phyloP scores from a whole-genome alignment of 2,329 filamentous ascomycete genomes.

The Gyromitra esculenta region DNA sequence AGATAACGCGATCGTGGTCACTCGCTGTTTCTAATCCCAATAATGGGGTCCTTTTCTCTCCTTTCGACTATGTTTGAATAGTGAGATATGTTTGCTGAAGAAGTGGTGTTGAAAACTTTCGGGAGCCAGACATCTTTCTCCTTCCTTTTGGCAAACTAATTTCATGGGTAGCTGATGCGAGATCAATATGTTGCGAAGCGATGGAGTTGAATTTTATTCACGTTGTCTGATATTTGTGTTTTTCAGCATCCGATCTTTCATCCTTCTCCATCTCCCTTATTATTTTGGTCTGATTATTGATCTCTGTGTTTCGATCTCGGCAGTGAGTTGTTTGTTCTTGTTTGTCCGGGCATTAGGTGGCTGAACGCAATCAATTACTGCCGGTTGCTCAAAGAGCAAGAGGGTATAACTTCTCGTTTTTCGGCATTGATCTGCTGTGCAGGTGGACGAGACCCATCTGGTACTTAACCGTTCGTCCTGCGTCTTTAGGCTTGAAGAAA shows the following conservation, averaged over 20 bases:
- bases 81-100: slow-evolving; percentile 25
- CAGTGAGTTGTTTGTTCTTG: slow-evolving; percentile 5
- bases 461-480: slow-evolving; percentile 31
- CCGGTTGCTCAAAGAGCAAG: background rate
- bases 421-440: slow-evolving; percentile 23
- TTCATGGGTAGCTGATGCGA: slow-evolving; percentile 17
- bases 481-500: slow-evolving; percentile 27
- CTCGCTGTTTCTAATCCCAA: slow-evolving; percentile 9
- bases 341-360: background rate
- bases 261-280: background rate
- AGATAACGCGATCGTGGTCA: slow-evolving; percentile 7
- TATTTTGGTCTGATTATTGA: slow-evolving; percentile 25
- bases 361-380: slow-evolving; percentile 24
- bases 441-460: slow-evolving; percentile 15
- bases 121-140: background rate
- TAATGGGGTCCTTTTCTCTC: slow-evolving; percentile 1
- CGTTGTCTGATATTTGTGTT: slow-evolving; percentile 45
- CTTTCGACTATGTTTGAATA: background rate
- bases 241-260: slow-evolving; percentile 27
- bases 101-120: background rate
- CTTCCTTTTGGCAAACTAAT: background rate
- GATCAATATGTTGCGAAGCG: slow-evolving; percentile 27
- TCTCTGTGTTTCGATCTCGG: background rate
- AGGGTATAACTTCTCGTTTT: slow-evolving; percentile 12
- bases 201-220: slow-evolving; percentile 15